Percentiles rank a stretch among this genome's conserved stretches.
phyloP scores from a whole-genome alignment of 164 flowering plant genomes.

The Nymphaea thermarum region DNA sequence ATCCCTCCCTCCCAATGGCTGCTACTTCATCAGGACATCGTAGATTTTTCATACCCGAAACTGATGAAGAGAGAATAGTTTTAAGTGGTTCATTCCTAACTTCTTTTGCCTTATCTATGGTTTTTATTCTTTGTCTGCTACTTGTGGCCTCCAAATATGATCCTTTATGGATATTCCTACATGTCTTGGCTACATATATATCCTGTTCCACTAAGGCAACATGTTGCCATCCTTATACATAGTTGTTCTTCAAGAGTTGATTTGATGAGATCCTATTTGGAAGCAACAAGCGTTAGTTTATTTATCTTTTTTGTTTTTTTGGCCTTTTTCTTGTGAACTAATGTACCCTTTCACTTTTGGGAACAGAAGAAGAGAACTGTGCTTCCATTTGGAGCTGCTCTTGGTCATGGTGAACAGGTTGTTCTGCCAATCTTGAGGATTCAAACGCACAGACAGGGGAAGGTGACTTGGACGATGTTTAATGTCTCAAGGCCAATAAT shows the following conservation, averaged over 20 bases:
- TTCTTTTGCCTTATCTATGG: too few species aligned
- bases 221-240: too few species aligned
- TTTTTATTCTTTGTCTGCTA: too few species aligned
- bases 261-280: neutral
- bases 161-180: too few species aligned
- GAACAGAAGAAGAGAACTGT: constrained; percentile 56
- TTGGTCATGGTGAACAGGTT: constrained; percentile 11
- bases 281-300: neutral
- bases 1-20: constrained; percentile 79
- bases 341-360: neutral
- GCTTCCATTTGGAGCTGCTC: constrained; percentile 75
- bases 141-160: too few species aligned
- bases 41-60: constrained; percentile 59
- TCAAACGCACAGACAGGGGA: neutral
- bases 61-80: constrained; percentile 23
- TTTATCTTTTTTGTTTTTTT: neutral
- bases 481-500: neutral
- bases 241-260: too few species aligned
- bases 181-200: too few species aligned
- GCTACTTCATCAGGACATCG: constrained; percentile 90
- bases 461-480: neutral
- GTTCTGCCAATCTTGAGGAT: constrained; percentile 13
- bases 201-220: too few species aligned
- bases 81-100: constrained; percentile 27
- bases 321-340: neutral